Percentiles rank a stretch among this genome's conserved stretches.
Conservation (phyloP, 2,329 filamentous ascomycete species). For the Fusarium xyrophilum region DNA sequence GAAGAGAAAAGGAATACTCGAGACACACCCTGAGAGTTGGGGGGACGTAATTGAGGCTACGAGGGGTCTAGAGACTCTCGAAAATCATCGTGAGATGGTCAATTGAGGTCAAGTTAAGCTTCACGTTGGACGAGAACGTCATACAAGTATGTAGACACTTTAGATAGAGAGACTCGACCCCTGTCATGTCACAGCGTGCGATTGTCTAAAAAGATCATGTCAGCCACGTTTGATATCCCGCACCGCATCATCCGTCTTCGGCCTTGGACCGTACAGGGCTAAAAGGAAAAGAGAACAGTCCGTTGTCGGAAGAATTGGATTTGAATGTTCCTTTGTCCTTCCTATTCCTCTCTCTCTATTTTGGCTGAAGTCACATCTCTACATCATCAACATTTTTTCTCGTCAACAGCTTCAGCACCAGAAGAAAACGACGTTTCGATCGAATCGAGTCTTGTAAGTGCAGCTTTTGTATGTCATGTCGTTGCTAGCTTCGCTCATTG, state of each 20-base stretch:
- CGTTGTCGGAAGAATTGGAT: constrained; percentile 37
- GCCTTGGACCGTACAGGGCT: constrained; percentile 26
- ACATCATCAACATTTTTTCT: constrained; percentile 16
- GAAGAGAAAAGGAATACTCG: constrained; percentile 24
- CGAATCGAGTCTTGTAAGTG: constrained; percentile 25
- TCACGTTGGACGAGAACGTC: constrained; percentile 20
- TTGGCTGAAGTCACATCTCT: constrained; percentile 27
- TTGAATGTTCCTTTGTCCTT: constrained; percentile 20
- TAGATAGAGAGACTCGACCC: constrained; percentile 24
- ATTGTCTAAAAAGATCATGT: constrained; percentile 32
- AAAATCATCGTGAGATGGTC: constrained; percentile 28
- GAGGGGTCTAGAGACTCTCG: constrained; percentile 17
- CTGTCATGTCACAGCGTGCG: constrained; percentile 19
- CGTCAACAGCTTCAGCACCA: constrained; percentile 8
- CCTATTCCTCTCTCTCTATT: constrained; percentile 26
- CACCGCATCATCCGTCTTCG: constrained; percentile 33
- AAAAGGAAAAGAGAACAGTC: constrained; percentile 36
- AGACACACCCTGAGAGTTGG: constrained; percentile 31
- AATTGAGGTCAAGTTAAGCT: constrained; percentile 25
- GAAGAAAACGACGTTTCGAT: constrained; percentile 11
- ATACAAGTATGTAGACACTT: constrained; percentile 29
- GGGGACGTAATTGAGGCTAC: constrained; percentile 7
- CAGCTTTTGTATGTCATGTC: constrained; percentile 7
- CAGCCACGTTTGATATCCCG: constrained; percentile 28
- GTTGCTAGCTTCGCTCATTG: constrained; percentile 12